Percentiles rank a stretch among this genome's conserved stretches.
Conservation (phyloP, 2,329 filamentous ascomycete species). For the Teratosphaeria epicoccoides region DNA sequence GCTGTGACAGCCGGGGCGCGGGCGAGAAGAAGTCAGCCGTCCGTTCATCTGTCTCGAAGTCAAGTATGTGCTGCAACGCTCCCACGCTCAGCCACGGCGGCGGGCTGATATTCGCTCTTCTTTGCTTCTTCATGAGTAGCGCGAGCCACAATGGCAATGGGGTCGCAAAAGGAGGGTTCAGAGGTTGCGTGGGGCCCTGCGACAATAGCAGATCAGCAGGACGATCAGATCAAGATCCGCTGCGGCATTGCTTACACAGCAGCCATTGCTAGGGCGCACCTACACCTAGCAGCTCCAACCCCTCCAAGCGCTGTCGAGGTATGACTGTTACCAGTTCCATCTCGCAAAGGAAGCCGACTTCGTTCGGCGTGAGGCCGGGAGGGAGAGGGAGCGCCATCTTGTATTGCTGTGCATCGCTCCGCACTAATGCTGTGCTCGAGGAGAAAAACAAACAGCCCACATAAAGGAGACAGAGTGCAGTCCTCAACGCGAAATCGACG, state of each 20-base stretch:
- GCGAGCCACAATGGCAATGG: slow-evolving; percentile 88
- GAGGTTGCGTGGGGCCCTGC: slow-evolving; percentile 65
- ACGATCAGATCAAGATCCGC: slow-evolving; percentile 2
- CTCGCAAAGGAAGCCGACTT: slow-evolving; percentile 90
- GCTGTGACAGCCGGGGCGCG: slow-evolving; percentile 55
- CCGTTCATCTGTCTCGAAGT: slow-evolving; percentile 60
- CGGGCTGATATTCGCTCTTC: slow-evolving; percentile 82
- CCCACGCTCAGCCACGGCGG: slow-evolving; percentile 77
- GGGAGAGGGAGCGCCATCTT: slow-evolving; percentile 52
- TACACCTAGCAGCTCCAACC: slow-evolving; percentile 75
- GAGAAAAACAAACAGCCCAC: not conserved
- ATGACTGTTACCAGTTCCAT: slow-evolving; percentile 94
- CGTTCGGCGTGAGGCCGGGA: slow-evolving; percentile 65
- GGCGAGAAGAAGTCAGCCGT: slow-evolving; percentile 65
- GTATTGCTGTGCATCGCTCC: slow-evolving; percentile 9
- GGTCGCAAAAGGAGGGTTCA: slow-evolving; percentile 71
- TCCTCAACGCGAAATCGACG: not conserved
- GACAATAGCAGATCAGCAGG: slow-evolving; percentile 3
- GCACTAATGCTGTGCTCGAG: not conserved
- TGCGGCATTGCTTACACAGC: slow-evolving; percentile 14
- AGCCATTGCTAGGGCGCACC: slow-evolving; percentile 33
- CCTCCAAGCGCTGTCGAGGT: slow-evolving; percentile 79
- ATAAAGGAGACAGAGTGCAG: not conserved
- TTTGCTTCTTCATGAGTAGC: slow-evolving; percentile 85
- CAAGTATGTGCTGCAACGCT: slow-evolving; percentile 66